These are phyloP conservation scores for Cafeteria roenbergensis DNA, from an alignment of 108 stramenopile genomes.

Conservation along the genomic window DNA sequence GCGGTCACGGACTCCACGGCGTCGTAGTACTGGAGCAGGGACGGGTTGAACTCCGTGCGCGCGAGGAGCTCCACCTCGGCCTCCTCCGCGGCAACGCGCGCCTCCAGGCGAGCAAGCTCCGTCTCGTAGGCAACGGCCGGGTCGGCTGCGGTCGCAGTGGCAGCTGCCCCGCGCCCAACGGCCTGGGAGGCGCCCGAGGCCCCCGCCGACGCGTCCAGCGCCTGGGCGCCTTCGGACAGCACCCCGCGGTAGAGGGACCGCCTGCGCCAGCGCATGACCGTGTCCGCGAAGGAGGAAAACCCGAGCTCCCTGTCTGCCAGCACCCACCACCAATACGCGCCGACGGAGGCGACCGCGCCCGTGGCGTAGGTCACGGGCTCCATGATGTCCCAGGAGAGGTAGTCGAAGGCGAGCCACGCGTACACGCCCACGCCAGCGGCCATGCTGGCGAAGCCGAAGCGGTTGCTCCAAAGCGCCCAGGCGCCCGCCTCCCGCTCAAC, in stretches of 20 bases:
- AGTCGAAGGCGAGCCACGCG: background rate
- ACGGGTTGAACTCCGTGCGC: background rate
- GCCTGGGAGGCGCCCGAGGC: too few relatives aligned
- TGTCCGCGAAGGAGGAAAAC: background rate
- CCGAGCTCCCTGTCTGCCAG: background rate
- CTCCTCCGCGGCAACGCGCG: background rate
- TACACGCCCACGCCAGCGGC: background rate
- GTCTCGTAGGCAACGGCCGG: background rate
- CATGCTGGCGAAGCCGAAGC: background rate
- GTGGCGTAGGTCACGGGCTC: background rate
- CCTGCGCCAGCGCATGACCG: background rate
- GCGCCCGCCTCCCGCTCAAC: background rate
- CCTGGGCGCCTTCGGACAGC: background rate
- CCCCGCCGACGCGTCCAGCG: background rate
- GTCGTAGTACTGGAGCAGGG: background rate
- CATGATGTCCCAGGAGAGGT: constrained; percentile 2
- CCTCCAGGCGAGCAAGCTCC: background rate
- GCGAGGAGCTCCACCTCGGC: background rate
- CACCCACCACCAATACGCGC: background rate
- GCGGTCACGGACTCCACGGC: too few relatives aligned
- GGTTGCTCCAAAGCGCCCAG: background rate
- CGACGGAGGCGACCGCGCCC: background rate
- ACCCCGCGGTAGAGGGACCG: background rate
- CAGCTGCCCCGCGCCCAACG: too few relatives aligned
- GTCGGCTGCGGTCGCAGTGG: background rate